Percentiles rank a stretch among this genome's conserved stretches.
These are phyloP conservation scores for Bipolaris cookei DNA, from an alignment of 2,329 filamentous ascomycete species.

Conservation along the genomic window DNA sequence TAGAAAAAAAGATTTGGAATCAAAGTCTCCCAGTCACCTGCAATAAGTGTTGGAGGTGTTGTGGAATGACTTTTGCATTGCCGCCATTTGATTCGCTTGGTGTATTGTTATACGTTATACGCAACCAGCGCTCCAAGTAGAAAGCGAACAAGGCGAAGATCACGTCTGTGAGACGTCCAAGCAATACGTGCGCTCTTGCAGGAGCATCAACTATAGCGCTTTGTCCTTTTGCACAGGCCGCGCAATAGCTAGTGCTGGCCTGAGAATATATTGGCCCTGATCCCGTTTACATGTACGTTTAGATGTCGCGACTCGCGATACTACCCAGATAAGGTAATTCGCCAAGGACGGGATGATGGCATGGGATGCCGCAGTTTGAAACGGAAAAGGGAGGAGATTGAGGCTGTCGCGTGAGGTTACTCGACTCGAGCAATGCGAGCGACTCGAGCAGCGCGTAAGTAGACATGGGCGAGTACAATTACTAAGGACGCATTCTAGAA, in stretches of 20 bases:
- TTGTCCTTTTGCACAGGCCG: conserved; percentile 9
- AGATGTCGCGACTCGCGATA: conserved; percentile 16
- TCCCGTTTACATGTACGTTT: conserved; percentile 12
- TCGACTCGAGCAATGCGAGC: conserved; percentile 24
- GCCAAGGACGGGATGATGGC: conserved; percentile 25
- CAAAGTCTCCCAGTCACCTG: neutral
- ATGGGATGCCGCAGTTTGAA: conserved; percentile 17
- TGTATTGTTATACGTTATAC: conserved; percentile 25
- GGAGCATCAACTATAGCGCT: conserved; percentile 4
- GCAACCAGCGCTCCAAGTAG: conserved; percentile 25
- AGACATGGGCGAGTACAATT: conserved; percentile 33
- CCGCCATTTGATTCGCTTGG: conserved; percentile 13
- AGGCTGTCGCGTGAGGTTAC: conserved; percentile 16
- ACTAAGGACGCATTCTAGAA: conserved; percentile 33
- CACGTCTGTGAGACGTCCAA: conserved; percentile 20
- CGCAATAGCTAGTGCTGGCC: neutral
- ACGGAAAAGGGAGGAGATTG: conserved; percentile 16
- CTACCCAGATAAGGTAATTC: conserved; percentile 7
- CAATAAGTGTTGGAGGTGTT: conserved; percentile 13
- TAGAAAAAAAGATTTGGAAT: neutral
- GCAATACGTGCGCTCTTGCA: conserved; percentile 12
- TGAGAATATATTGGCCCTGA: conserved; percentile 10
- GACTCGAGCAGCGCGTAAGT: conserved; percentile 32
- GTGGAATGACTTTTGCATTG: conserved; percentile 19
- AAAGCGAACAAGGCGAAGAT: conserved; percentile 21